A percentile compares a stretch with the other conserved stretches of the same genome.
Evolutionary conservation across 805 yeast genomes (phyloP).

Genomic region (Yarrowia deformans): DNA sequence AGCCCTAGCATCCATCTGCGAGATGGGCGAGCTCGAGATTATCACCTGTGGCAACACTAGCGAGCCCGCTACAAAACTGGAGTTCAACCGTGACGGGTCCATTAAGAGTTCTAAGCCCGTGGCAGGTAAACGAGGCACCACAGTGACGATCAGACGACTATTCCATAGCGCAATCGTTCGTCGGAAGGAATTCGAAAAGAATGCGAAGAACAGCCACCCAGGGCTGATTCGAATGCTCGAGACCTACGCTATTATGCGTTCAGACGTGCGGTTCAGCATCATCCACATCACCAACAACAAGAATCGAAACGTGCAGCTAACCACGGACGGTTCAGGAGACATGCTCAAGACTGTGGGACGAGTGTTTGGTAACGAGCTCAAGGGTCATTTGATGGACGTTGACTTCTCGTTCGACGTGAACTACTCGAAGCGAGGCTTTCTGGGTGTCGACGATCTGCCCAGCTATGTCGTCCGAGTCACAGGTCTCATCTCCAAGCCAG

Average conservation of each 20-base stretch:
- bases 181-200: slow-evolving; percentile 71
- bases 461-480: slow-evolving; percentile 46
- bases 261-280: slow-evolving; percentile 66
- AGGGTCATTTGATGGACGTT: slow-evolving; percentile 63
- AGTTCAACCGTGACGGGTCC: slow-evolving; percentile 63
- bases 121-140: slow-evolving; percentile 74
- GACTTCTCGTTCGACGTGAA: slow-evolving; percentile 48
- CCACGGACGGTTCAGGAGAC: slow-evolving; percentile 60
- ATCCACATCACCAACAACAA: slow-evolving; percentile 57
- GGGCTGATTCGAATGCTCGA: slow-evolving; percentile 70
- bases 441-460: slow-evolving; percentile 9
- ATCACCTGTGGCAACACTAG: slow-evolving; percentile 55
- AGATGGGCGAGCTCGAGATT: slow-evolving; percentile 57
- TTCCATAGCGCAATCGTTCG: slow-evolving; percentile 84
- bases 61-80: slow-evolving; percentile 67
- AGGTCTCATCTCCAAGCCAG: slow-evolving; percentile 78
- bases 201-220: slow-evolving; percentile 72
- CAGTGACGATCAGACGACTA: slow-evolving; percentile 62
- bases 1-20: slow-evolving; percentile 64
- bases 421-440: slow-evolving; percentile 12
- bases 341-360: slow-evolving; percentile 66
- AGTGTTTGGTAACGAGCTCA: slow-evolving; percentile 73
- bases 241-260: slow-evolving; percentile 68
- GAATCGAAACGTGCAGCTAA: slow-evolving; percentile 62
- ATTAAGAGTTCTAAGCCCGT: slow-evolving; percentile 52